phyloP scores from a whole-genome alignment of 148 eudicot genomes.

The Spergularia marina region DNA sequence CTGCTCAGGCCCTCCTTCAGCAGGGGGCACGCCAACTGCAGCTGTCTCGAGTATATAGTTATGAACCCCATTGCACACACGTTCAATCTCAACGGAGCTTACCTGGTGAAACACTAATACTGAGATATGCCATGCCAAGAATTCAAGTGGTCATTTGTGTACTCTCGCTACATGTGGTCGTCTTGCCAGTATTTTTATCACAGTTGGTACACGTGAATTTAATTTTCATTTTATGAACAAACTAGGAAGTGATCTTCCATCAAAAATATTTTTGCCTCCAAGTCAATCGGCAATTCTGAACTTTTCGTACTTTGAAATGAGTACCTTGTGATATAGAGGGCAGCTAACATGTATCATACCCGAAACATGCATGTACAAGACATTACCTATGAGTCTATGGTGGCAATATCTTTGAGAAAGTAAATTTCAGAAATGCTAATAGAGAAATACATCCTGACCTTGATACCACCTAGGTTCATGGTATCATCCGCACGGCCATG shows the following conservation, averaged over 20 bases:
- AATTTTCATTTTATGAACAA: too few species aligned
- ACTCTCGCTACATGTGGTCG: too few species aligned
- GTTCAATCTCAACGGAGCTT: constrained; percentile 92
- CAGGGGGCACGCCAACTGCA: constrained; percentile 80
- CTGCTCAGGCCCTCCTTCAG: constrained; percentile 88
- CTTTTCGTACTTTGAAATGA: too few species aligned
- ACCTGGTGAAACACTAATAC: constrained; percentile 46
- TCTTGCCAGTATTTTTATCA: too few species aligned
- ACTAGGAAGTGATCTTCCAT: too few species aligned
- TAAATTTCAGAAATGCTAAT: background rate
- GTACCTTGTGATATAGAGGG: background rate
- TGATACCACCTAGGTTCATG: constrained; percentile 98
- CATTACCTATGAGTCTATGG: background rate
- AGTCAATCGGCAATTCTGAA: too few species aligned
- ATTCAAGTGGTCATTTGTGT: background rate
- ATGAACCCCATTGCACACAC: constrained; percentile 66
- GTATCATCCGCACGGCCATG: constrained; percentile 99
- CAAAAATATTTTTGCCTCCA: too few species aligned
- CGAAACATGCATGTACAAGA: background rate
- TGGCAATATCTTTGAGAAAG: background rate
- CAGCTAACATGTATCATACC: background rate
- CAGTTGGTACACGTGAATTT: too few species aligned
- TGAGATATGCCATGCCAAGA: background rate
- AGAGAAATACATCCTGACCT: constrained; percentile 41
- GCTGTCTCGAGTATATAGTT: constrained; percentile 75